A percentile compares a stretch with the other conserved stretches of the same genome.
These are phyloP conservation scores for Fulvia fulva DNA, from an alignment of 2,329 filamentous ascomycete genomes.

Conservation along the genomic window DNA sequence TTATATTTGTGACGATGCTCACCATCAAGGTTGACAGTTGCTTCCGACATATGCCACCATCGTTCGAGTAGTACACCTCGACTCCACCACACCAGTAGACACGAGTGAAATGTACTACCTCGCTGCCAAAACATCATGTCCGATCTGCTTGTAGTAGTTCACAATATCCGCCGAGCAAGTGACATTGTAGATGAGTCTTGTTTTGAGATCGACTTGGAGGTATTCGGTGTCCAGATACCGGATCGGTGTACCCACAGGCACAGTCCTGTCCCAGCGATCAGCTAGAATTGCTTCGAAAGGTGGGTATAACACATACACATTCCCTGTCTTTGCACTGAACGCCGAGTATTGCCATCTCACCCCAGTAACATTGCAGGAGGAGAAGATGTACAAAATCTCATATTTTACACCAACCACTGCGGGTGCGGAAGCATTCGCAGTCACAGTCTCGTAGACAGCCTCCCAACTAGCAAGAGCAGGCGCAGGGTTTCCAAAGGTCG, in stretches of 20 bases:
- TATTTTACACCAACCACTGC: constrained; percentile 11
- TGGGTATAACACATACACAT: constrained; percentile 2
- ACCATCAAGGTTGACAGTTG: too few species aligned
- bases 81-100: too few species aligned
- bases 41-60: too few species aligned
- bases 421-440: constrained; percentile 2
- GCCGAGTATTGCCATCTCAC: constrained; percentile 6
- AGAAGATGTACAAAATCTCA: constrained; percentile 1
- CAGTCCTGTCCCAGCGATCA: constrained; percentile 3
- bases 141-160: constrained; percentile 11
- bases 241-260: constrained; percentile 9
- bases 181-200: constrained; percentile 12
- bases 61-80: too few species aligned
- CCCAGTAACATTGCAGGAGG: constrained; percentile 8
- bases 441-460: constrained; percentile 6
- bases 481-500: constrained; percentile 8
- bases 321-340: constrained; percentile 7
- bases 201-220: constrained; percentile 7
- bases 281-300: neutral
- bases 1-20: too few species aligned
- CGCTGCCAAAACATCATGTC: too few species aligned
- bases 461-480: constrained; percentile 5
- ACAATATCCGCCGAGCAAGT: constrained; percentile 6
- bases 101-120: too few species aligned
- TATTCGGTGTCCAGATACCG: constrained; percentile 10